A percentile compares a stretch with the other conserved stretches of the same genome.
Evolutionary conservation across 257 asterid species (phyloP).

Genomic region (Petrea volubilis): DNA sequence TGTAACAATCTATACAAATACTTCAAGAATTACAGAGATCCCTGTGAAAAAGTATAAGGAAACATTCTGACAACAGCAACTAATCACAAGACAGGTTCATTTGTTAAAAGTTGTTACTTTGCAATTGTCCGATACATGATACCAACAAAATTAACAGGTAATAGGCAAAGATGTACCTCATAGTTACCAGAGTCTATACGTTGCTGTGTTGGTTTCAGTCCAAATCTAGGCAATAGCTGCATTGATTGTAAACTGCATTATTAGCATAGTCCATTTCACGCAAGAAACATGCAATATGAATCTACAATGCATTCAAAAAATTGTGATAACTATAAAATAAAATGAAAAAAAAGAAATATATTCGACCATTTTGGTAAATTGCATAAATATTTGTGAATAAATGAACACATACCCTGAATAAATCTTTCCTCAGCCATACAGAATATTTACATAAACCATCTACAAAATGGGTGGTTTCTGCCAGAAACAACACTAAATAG

Average conservation of each 20-base stretch:
- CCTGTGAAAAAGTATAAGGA: too few relatives aligned
- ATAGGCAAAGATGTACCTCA: slow-evolving; percentile 39
- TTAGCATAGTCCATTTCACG: slow-evolving; percentile 11
- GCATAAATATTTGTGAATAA: not conserved
- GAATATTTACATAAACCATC: too few relatives aligned
- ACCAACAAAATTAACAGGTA: not conserved
- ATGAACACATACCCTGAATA: slow-evolving; percentile 38
- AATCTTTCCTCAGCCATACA: slow-evolving; percentile 54
- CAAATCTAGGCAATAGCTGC: slow-evolving; percentile 47
- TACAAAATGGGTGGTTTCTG: too few relatives aligned
- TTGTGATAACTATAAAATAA: not conserved
- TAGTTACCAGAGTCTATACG: slow-evolving; percentile 27
- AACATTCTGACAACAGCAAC: too few relatives aligned
- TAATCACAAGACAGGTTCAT: too few relatives aligned
- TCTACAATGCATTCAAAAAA: not conserved
- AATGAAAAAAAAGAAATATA: not conserved
- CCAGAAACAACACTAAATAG: too few relatives aligned
- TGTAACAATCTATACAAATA: slow-evolving; percentile 1
- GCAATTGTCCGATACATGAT: not conserved
- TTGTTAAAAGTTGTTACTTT: not conserved
- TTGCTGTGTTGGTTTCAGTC: slow-evolving; percentile 21
- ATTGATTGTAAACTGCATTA: not conserved
- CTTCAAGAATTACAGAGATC: not conserved
- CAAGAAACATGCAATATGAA: not conserved
- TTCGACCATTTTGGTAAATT: not conserved